Evolutionary conservation across 768 basidiomycete genomes (phyloP).

Genomic region (Termitomyces sp.): DNA sequence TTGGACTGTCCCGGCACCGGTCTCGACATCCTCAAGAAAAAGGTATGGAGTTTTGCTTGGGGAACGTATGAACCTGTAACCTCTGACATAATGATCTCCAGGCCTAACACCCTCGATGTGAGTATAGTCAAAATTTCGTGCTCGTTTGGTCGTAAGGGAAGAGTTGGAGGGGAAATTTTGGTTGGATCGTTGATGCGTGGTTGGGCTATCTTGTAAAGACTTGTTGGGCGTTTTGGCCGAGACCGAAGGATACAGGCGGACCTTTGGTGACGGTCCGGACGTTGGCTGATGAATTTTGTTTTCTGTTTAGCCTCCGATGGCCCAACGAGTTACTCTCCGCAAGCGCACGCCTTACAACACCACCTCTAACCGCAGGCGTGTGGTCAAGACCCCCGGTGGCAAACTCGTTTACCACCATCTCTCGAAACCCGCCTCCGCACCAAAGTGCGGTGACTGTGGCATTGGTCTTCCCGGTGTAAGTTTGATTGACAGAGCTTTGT

Average conservation of each 20-base stretch:
- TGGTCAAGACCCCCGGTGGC: slow-evolving; percentile 98
- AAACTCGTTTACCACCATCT: slow-evolving; percentile 97
- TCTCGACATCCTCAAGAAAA: slow-evolving; percentile 57
- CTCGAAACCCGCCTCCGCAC: slow-evolving; percentile 88
- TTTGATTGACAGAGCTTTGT: slow-evolving; percentile 3
- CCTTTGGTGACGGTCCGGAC: background rate
- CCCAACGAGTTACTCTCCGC: slow-evolving; percentile 99
- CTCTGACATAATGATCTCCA: slow-evolving; percentile 3
- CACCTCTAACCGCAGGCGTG: slow-evolving; percentile 89
- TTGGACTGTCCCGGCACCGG: slow-evolving; percentile 37
- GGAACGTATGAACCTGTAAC: slow-evolving; percentile 1
- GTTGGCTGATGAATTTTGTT: background rate
- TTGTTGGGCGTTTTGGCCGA: background rate
- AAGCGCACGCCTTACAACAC: slow-evolving; percentile 99
- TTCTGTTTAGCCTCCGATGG: slow-evolving; percentile 53
- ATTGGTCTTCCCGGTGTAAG: slow-evolving; percentile 90
- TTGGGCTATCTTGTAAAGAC: background rate
- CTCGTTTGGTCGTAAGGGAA: background rate
- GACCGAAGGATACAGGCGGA: background rate
- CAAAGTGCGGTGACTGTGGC: slow-evolving; percentile 99
- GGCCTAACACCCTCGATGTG: slow-evolving; percentile 25
- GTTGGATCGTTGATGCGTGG: background rate
- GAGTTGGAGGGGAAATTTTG: background rate
- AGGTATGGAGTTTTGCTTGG: slow-evolving; percentile 13
- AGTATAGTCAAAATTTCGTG: slow-evolving; percentile 17